phyloP scores from a whole-genome alignment of 2,329 filamentous ascomycete species.

The Epichloe uncinata region DNA sequence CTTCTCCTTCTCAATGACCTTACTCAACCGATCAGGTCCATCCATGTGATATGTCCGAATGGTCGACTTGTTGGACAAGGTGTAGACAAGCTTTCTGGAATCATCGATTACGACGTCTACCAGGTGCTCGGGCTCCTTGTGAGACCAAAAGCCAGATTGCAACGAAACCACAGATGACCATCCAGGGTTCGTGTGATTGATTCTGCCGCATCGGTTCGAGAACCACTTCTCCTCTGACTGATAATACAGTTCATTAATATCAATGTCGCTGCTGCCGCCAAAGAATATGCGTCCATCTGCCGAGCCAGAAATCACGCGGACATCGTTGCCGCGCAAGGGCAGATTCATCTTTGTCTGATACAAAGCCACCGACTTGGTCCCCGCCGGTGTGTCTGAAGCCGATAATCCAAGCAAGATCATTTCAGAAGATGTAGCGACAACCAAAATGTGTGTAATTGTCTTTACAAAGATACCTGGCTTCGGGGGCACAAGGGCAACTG shows the following conservation, averaged over 20 bases:
- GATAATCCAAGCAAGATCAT: constrained; percentile 80
- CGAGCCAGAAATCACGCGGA: constrained; percentile 68
- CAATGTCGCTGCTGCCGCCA: constrained; percentile 63
- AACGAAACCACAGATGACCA: constrained; percentile 50
- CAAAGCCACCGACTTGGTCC: constrained; percentile 59
- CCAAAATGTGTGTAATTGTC: constrained; percentile 75
- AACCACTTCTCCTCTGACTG: constrained; percentile 98
- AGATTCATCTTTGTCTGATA: constrained; percentile 84
- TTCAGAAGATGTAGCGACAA: constrained; percentile 75
- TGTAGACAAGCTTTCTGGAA: constrained; percentile 77
- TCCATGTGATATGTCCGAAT: constrained; percentile 89
- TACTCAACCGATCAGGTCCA: constrained; percentile 42
- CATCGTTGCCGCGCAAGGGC: constrained; percentile 60
- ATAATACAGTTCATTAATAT: constrained; percentile 89
- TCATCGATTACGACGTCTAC: constrained; percentile 79
- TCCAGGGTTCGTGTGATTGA: constrained; percentile 71
- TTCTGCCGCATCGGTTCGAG: constrained; percentile 70
- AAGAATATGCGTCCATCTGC: constrained; percentile 89
- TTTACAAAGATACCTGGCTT: constrained; percentile 77
- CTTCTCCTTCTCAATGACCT: constrained; percentile 53
- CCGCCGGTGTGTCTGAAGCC: constrained; percentile 51
- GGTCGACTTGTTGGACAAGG: constrained; percentile 74
- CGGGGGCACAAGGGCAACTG: constrained; percentile 81
- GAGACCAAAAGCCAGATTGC: constrained; percentile 35
- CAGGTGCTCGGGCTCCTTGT: constrained; percentile 48